Percentiles rank a stretch among this genome's conserved stretches.
phyloP scores from a whole-genome alignment of 1,139 yeast genomes.

The Suhomyces choctaworum region DNA sequence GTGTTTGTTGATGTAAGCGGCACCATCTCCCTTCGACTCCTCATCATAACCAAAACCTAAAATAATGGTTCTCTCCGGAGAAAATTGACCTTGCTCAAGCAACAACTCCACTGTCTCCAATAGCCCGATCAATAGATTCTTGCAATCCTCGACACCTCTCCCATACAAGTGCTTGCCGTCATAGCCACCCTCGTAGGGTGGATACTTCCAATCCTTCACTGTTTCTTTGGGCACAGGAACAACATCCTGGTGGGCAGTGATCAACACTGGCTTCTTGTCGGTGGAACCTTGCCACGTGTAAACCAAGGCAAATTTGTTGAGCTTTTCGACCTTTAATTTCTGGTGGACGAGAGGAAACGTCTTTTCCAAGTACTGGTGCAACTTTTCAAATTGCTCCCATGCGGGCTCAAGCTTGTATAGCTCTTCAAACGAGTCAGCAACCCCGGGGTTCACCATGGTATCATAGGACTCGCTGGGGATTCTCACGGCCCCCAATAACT shows the following conservation, averaged over 20 bases:
- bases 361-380: conserved; percentile 30
- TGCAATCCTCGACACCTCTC: conserved; percentile 51
- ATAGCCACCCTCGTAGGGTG: conserved; percentile 44
- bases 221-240: conserved; percentile 50
- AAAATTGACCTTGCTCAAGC: conserved; percentile 33
- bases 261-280: conserved; percentile 38
- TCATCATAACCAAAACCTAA: conserved; percentile 53
- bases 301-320: conserved; percentile 36
- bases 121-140: conserved; percentile 42
- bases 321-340: conserved; percentile 30
- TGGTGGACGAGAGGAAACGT: conserved; percentile 36
- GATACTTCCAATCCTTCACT: conserved; percentile 40
- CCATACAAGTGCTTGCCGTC: conserved; percentile 46
- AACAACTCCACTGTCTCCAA: conserved; percentile 45
- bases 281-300: conserved; percentile 39
- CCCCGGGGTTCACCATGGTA: conserved; percentile 32
- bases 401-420: conserved; percentile 23
- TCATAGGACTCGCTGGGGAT: conserved; percentile 67
- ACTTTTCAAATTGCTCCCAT: conserved; percentile 34
- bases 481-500: conserved; percentile 55
- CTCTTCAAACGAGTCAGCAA: conserved; percentile 24
- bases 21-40: conserved; percentile 45
- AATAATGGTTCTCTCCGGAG: conserved; percentile 43
- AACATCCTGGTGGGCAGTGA: conserved; percentile 53
- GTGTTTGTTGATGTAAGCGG: conserved; percentile 30